A percentile compares a stretch with the other conserved stretches of the same genome.
phyloP scores from a whole-genome alignment of 208 protist genomes.

The Wallacemonas rigidus region DNA sequence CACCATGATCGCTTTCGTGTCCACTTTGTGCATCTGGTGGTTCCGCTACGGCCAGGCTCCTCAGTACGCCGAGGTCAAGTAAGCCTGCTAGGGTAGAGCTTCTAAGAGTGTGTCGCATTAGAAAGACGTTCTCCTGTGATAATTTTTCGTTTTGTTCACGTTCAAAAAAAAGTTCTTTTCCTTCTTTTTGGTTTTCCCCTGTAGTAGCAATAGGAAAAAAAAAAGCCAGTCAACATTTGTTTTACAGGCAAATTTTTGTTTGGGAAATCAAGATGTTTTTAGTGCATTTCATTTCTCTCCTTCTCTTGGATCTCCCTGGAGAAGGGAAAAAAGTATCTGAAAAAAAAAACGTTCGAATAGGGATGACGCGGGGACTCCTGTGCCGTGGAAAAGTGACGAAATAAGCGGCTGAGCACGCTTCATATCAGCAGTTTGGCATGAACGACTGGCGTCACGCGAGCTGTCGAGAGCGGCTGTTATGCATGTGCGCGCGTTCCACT shows the following conservation, averaged over 20 bases:
- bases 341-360: constrained; percentile 2
- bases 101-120: constrained; percentile 9
- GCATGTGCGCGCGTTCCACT: no score
- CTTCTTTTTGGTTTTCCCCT: constrained; percentile 19
- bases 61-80: constrained; percentile 84
- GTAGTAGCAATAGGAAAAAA: constrained; percentile 20
- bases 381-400: background rate
- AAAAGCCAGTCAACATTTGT: constrained; percentile 1
- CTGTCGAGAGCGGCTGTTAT: no score
- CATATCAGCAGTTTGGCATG: no score
- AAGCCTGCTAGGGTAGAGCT: constrained; percentile 23
- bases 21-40: constrained; percentile 75
- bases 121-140: constrained; percentile 6
- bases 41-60: constrained; percentile 88
- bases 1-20: constrained; percentile 70
- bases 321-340: background rate
- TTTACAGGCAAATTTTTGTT: constrained; percentile 12
- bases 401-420: no score
- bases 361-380: background rate
- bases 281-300: constrained; percentile 14
- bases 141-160: constrained; percentile 6
- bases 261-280: constrained; percentile 13
- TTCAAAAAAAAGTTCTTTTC: constrained; percentile 14
- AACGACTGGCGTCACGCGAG: no score
- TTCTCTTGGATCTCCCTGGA: background rate